Conservation (phyloP, 148 eudicot species). For the Beta vulgaris region DNA sequence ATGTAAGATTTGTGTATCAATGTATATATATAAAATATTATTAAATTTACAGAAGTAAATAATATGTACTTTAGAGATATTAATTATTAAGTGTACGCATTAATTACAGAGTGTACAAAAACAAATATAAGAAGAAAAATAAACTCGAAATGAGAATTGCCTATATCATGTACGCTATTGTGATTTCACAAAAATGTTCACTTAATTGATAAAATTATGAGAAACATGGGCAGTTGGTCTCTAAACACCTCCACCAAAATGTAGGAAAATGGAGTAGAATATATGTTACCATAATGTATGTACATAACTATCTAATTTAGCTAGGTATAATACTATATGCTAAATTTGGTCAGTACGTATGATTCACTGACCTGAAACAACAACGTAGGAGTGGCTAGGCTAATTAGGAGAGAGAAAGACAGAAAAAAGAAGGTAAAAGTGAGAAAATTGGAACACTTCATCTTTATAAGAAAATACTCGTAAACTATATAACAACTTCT, state of each 20-base stretch:
- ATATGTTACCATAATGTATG: not conserved
- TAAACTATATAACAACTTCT: not conserved
- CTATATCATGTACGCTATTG: too few relatives aligned
- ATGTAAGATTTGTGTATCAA: too few relatives aligned
- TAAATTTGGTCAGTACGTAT: not conserved
- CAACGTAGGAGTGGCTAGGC: conserved; percentile 34
- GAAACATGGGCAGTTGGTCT: too few relatives aligned
- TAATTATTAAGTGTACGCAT: too few relatives aligned
- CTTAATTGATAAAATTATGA: too few relatives aligned
- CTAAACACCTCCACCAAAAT: not conserved
- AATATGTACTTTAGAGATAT: too few relatives aligned
- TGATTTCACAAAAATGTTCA: too few relatives aligned
- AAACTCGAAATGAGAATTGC: too few relatives aligned
- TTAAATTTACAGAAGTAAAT: too few relatives aligned
- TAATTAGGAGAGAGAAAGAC: conserved; percentile 14
- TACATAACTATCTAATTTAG: not conserved
- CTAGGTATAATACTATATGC: not conserved
- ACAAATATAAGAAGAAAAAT: too few relatives aligned
- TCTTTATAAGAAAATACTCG: not conserved
- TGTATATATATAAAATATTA: too few relatives aligned
- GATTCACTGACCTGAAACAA: conserved; percentile 46
- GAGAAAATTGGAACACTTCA: conserved; percentile 16
- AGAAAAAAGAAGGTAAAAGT: conserved; percentile 3
- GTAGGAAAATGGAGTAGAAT: not conserved
- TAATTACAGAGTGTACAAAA: too few relatives aligned